These are phyloP conservation scores for Aspergillus mulundensis DNA, from an alignment of 495 filamentous ascomycete species.

Conservation along the genomic window DNA sequence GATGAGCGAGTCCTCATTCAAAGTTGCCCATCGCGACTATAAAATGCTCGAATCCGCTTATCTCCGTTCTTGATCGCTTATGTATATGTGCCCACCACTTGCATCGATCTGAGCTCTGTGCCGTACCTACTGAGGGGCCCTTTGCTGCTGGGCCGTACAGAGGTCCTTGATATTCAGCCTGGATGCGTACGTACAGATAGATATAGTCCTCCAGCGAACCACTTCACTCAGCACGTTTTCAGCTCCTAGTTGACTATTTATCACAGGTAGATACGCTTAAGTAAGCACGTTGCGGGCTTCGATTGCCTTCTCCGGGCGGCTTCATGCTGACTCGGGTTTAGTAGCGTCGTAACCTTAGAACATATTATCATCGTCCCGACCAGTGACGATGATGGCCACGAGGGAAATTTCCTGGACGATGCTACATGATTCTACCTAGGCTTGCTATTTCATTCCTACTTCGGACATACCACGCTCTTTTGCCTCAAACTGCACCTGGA, in stretches of 20 bases:
- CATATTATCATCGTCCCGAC: neutral
- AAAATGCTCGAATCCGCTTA: neutral
- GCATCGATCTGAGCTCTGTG: neutral
- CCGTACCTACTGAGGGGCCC: neutral
- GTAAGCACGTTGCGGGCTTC: conserved; percentile 31
- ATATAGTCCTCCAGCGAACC: too few relatives aligned
- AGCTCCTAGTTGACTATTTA: too few relatives aligned
- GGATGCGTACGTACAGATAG: too few relatives aligned
- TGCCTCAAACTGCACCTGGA: conserved; percentile 2
- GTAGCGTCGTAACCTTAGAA: neutral
- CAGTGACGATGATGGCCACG: conserved; percentile 3
- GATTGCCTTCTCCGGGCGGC: conserved; percentile 24
- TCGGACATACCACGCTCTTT: neutral
- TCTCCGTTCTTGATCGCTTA: neutral
- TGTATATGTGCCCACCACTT: neutral
- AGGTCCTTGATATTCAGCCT: neutral
- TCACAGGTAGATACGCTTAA: conserved; percentile 20
- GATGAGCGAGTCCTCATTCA: too few relatives aligned
- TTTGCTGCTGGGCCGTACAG: neutral
- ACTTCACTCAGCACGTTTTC: too few relatives aligned
- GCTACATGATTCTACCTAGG: conserved; percentile 2
- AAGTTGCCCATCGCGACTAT: neutral
- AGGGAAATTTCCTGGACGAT: neutral
- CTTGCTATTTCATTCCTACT: neutral
- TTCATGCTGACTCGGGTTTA: too few relatives aligned